Evolutionary conservation across 257 asterid species (phyloP).

Genomic region (Rehmannia glutinosa): DNA sequence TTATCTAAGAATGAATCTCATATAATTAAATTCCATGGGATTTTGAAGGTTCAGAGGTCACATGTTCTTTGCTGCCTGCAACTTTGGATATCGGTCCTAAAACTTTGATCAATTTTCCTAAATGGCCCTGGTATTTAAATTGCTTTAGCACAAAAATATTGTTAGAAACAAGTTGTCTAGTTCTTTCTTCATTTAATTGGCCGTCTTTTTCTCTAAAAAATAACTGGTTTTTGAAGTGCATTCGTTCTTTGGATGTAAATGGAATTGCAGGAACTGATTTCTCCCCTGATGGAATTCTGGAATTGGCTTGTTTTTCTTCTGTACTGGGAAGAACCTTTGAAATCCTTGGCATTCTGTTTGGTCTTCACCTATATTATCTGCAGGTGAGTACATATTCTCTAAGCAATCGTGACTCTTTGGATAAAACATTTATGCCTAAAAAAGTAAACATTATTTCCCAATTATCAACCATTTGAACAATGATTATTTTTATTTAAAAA

Average conservation of each 20-base stretch:
- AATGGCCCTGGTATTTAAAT: background rate
- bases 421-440: background rate
- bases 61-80: constrained; percentile 5
- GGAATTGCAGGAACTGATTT: constrained; percentile 79
- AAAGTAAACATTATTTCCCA: background rate
- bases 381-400: constrained; percentile 42
- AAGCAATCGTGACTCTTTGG: constrained; percentile 3
- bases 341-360: constrained; percentile 57
- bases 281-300: constrained; percentile 64
- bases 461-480: background rate
- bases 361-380: constrained; percentile 49
- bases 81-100: background rate
- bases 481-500: background rate
- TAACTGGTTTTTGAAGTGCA: background rate
- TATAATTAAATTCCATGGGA: background rate
- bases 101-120: background rate
- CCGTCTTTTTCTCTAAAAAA: constrained; percentile 9
- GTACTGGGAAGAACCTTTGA: constrained; percentile 75
- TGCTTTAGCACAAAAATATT: constrained; percentile 1
- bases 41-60: background rate
- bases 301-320: constrained; percentile 58
- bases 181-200: background rate
- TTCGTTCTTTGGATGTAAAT: constrained; percentile 13
- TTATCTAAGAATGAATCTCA: constrained; percentile 1
- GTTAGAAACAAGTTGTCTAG: background rate